Evolutionary conservation across 148 eudicot genomes (phyloP), one percentile per base, ranked within the genome.

Genomic region (Rhododendron mucronatum): DNA sequence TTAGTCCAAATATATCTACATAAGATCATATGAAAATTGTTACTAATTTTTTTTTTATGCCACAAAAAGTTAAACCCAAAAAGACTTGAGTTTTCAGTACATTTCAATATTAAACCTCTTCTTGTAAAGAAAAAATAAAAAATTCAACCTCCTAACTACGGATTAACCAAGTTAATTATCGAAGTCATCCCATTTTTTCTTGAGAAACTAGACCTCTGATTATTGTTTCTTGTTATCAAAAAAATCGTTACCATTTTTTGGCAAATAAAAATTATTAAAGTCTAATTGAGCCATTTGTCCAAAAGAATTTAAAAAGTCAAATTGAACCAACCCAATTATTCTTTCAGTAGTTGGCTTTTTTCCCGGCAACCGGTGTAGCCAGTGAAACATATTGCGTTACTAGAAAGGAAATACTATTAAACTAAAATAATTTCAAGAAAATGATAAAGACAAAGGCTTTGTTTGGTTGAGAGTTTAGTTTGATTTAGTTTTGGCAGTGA

Each of bases 381-480:
- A 21, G 87, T 59, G 59, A 57, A 83, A 67, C 35, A 20, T 69
- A 47, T 82, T 26, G 33, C 59, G 61, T 85, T 63, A 67, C 26
- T 57, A 15, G 13, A 16, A 41, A 28, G 55, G 51, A 33, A 21
- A 45, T 16, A 33, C 35, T 33, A 5, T 61, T 26, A 5, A 16
- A 84, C 26, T 67, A 80, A 84, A 82, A 81, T 57, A 85, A 81
- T 81, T 18, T 8, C 20, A 48, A 57, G 69, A 67, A 77, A 78
- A 83, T 44, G 50, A 78, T 86, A 88, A 83, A 78, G 83, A 82
- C 88, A 65, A n/a, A n/a, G n/a, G n/a, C n/a, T n/a, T n/a, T n/a
- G n/a, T n/a, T n/a, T n/a, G n/a, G n/a, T n/a, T n/a, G n/a, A n/a
- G n/a, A n/a, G n/a, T n/a, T n/a, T n/a, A n/a, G n/a, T n/a, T n/a